These are phyloP conservation scores for Yueomyces sinensis DNA, from an alignment of 805 yeast genomes.

Conservation along the genomic window DNA sequence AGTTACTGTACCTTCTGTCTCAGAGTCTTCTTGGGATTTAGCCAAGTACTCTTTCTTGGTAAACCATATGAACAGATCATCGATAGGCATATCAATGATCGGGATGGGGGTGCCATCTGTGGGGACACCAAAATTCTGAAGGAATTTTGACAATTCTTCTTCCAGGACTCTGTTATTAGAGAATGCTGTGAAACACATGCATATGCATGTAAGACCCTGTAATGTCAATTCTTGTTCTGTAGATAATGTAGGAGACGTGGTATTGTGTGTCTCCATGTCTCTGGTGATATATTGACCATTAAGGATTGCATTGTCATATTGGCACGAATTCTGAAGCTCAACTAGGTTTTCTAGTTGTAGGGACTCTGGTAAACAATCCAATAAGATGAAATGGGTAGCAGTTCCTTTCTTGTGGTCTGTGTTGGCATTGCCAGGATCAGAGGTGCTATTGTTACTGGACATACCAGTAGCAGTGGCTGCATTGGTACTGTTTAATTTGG, in stretches of 20 bases:
- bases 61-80: conserved; percentile 11
- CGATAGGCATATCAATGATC: conserved; percentile 10
- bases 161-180: conserved; percentile 19
- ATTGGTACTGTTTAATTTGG: not conserved
- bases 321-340: conserved; percentile 4
- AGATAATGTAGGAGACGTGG: conserved; percentile 6
- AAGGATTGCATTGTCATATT: conserved; percentile 7
- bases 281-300: conserved; percentile 12
- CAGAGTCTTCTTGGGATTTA: conserved; percentile 14
- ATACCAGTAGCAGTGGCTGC: not conserved
- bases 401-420: conserved; percentile 1
- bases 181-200: conserved; percentile 12
- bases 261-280: conserved; percentile 5
- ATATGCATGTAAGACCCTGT: conserved; percentile 14
- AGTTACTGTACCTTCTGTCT: conserved; percentile 9
- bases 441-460: not conserved
- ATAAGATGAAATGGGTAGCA: conserved; percentile 11
- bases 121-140: conserved; percentile 18
- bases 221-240: conserved; percentile 11
- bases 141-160: conserved; percentile 10
- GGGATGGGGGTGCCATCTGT: conserved; percentile 16
- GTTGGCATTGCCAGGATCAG: not conserved
- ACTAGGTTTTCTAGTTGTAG: conserved; percentile 6
- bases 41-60: conserved; percentile 15
- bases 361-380: conserved; percentile 7